Base-by-base conservation (phyloP, 1,139 yeast genomes). In the Yamadazyma conglobata region DNA sequence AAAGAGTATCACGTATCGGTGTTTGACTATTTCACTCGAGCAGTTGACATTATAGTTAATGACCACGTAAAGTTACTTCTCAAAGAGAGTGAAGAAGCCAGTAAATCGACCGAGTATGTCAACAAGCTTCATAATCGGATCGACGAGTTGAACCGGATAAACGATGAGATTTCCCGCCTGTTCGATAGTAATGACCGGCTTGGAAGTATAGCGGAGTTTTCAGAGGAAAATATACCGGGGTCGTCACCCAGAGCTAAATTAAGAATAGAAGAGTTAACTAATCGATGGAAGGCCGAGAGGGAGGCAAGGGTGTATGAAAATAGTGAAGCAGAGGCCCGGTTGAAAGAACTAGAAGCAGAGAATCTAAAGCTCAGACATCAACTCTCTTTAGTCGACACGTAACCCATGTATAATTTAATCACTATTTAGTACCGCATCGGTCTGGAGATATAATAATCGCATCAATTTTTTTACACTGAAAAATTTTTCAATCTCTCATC, bases 231-330 rank as follows among this genome's bases (percentile, higher is more conserved):
- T 3, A n/a, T n/a, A n/a, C n/a, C n/a, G n/a, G 23, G 34, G 16
- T 33, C 44, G 15, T 48, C 58, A 6, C 66, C 74, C 15, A 49
- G 67, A 32, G 56, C 69, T 24, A 64, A 60, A 35, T 44, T 79
- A 28, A 60, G 87, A 35, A 61, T 80, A 18, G 79, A 76, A 23
- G 88, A 79, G 40, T 50, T 83, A 25, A 73, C 76, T 25, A 73
- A 65, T 37, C 64, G 81, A 43, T 79, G 86, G 81, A 77, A 79
- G 45, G 65, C 79, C 2, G 89, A 83, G 44, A 60, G 88, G 40
- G 93, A 82, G 50, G 73, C 83, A 13, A 56, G 89, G 22, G 73
- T 73, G 14, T 61, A 77, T 35, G 87, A 81, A 47, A 56, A 69
- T 37, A 66, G 68, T 27, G 78, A 79, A 32, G 74, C 83, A 2